Percentiles rank a stretch among this genome's conserved stretches.
Conservation (phyloP, 306 rosid genomes). For the Oemleria cerasiformis region DNA sequence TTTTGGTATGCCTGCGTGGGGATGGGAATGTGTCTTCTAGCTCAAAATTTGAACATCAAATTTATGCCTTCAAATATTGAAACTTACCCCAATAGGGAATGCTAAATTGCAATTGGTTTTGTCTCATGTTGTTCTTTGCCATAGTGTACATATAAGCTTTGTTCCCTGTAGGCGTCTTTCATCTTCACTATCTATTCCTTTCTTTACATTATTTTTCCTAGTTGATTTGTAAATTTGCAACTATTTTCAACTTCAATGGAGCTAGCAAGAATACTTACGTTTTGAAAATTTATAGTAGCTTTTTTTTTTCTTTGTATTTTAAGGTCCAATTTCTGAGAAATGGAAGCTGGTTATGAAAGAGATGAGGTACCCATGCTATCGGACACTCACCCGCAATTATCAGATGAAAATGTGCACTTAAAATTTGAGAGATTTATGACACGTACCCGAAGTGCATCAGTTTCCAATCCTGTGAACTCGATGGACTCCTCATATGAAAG, state of each 20-base stretch:
- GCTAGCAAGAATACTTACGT: background rate
- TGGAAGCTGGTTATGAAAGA: conserved; percentile 51
- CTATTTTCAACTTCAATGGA: background rate
- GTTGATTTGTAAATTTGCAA: background rate
- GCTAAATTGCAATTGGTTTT: background rate
- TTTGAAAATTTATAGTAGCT: background rate
- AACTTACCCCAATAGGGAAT: background rate
- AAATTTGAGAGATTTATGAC: conserved; percentile 35
- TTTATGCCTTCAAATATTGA: background rate
- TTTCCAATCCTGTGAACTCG: conserved; percentile 51
- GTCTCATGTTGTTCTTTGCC: background rate
- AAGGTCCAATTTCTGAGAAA: conserved; percentile 37
- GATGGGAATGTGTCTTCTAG: background rate
- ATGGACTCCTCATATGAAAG: conserved; percentile 37
- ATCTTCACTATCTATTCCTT: background rate
- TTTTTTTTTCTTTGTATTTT: background rate
- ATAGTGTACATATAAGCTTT: background rate
- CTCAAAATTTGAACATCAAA: background rate
- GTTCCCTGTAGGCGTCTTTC: background rate
- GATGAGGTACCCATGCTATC: conserved; percentile 65
- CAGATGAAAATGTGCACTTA: conserved; percentile 33
- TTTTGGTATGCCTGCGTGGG: background rate
- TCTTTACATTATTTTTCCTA: background rate
- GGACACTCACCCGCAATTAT: conserved; percentile 25
- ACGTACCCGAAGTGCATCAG: conserved; percentile 57